Evolutionary conservation across 2,329 filamentous ascomycete genomes (phyloP), one percentile per base, ranked within the genome.

Genomic region (Davidsoniella australis): DNA sequence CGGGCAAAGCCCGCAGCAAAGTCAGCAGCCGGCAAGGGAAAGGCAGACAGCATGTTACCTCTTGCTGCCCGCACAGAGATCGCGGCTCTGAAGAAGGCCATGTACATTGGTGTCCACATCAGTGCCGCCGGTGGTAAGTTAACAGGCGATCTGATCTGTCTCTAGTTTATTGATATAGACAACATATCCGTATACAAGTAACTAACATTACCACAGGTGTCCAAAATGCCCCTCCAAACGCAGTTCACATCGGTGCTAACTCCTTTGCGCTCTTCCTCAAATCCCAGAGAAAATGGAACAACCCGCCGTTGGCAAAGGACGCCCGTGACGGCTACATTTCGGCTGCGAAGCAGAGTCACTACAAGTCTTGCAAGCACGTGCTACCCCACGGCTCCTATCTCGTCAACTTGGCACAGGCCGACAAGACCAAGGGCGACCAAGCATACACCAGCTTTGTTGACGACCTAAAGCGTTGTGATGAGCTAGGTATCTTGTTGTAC

Each of bases 341-440:
- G 41, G 67, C 77, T 29, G 85, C 85, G 60, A 69, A 75, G 46
- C 67, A 79, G 45, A 78, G 89, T 61, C 67, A 68, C 45, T 94
- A 89, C 63, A 78, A 85, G 58, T 74, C 78, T 5, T 70, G 70
- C 50, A 75, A 76, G 60, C 80, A 85, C 64, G 76, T 87, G 58
- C 77, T 98, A 1, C 91, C 91, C 0, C 91, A 98, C 61, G 91
- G 91, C 33, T 94, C 85, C 1, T 98, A 98, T 62, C 80, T 98
- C 6, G 87, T 98, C 59, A 98, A 98, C 61, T 76, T 98, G 5
- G 91, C 91, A 0, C 86, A 94, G 59, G 72, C 78, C 4, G 88
- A 96, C 59, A 63, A 75, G 23, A 73, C 72, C 38, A 93, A 94
- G 62, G 85, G 87, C 2, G 73, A 78, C 47, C 87, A 96, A 66